These are phyloP conservation scores for Crithidia thermophila DNA, from an alignment of 208 protist species.

Conservation along the genomic window DNA sequence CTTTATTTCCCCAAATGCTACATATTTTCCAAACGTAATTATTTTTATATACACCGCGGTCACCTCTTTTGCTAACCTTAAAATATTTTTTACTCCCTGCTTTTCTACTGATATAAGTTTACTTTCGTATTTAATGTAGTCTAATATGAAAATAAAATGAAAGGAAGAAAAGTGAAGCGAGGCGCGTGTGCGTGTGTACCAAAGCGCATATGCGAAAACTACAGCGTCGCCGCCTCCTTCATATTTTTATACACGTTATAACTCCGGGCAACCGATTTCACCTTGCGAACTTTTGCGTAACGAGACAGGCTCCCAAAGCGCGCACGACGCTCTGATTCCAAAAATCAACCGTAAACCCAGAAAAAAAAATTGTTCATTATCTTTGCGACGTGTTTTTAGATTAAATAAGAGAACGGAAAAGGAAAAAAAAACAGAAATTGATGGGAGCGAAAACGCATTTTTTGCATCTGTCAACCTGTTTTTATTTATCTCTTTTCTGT, in stretches of 20 bases:
- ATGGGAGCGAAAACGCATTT: too few species aligned
- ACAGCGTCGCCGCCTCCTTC: conserved; percentile 3
- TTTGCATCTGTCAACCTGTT: not conserved
- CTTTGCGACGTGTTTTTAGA: too few species aligned
- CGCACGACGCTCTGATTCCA: not conserved
- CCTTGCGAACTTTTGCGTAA: too few species aligned
- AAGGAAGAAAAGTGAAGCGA: not conserved
- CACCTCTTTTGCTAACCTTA: conserved; percentile 8
- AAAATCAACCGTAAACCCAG: not conserved
- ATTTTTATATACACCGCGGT: conserved; percentile 8
- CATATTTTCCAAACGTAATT: conserved; percentile 6
- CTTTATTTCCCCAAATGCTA: not conserved
- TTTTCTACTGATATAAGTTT: too few species aligned
- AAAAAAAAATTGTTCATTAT: too few species aligned
- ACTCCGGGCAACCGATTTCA: too few species aligned
- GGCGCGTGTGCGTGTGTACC: conserved; percentile 2
- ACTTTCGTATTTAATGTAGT: too few species aligned
- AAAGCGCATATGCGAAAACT: not conserved
- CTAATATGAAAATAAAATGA: too few species aligned
- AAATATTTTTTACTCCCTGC: not conserved
- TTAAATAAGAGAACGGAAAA: not conserved
- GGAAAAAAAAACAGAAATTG: conserved; percentile 7
- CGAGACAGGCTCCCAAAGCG: too few species aligned
- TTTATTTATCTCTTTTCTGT: not conserved
- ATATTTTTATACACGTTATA: not conserved